Conservation (phyloP, 495 filamentous ascomycete genomes). For the Hypoxylon fuscum region DNA sequence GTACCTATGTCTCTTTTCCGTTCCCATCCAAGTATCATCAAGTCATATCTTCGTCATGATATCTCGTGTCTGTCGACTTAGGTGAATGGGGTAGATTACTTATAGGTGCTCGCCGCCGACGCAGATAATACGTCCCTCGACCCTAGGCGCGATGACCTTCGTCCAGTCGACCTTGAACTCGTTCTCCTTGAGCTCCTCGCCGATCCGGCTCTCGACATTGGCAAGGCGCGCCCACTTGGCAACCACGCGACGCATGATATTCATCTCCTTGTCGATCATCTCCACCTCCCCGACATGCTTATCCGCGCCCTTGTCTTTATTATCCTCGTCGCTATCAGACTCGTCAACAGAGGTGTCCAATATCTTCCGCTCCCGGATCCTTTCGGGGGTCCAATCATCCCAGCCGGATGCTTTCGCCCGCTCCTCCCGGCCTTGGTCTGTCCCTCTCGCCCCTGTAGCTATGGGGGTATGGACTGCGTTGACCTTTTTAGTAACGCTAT, state of each 20-base stretch:
- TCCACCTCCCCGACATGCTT: slow-evolving; percentile 36
- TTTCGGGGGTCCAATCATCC: slow-evolving; percentile 54
- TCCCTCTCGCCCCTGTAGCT: too few relatives aligned
- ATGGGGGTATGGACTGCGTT: slow-evolving; percentile 51
- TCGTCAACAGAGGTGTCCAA: slow-evolving; percentile 45
- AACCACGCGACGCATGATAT: slow-evolving; percentile 67
- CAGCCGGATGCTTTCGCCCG: slow-evolving; percentile 46
- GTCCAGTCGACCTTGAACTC: slow-evolving; percentile 81
- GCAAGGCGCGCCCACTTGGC: slow-evolving; percentile 79
- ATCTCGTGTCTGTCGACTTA: not conserved
- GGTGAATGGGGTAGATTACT: not conserved
- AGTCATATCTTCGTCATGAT: slow-evolving; percentile 4
- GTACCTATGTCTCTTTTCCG: not conserved
- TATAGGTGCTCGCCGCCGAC: slow-evolving; percentile 34
- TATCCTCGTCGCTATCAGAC: slow-evolving; percentile 46
- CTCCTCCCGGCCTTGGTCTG: slow-evolving; percentile 29
- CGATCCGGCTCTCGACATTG: slow-evolving; percentile 60
- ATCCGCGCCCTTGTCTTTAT: slow-evolving; percentile 36
- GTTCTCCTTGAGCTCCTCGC: slow-evolving; percentile 57
- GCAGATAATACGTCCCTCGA: slow-evolving; percentile 76
- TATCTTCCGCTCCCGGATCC: slow-evolving; percentile 51
- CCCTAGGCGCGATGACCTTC: slow-evolving; percentile 72
- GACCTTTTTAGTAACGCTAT: slow-evolving; percentile 63
- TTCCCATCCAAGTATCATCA: slow-evolving; percentile 10
- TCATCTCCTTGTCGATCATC: slow-evolving; percentile 48